Evolutionary conservation across 2,329 filamentous ascomycete genomes (phyloP).

Genomic region (Aspergillus udagawae): DNA sequence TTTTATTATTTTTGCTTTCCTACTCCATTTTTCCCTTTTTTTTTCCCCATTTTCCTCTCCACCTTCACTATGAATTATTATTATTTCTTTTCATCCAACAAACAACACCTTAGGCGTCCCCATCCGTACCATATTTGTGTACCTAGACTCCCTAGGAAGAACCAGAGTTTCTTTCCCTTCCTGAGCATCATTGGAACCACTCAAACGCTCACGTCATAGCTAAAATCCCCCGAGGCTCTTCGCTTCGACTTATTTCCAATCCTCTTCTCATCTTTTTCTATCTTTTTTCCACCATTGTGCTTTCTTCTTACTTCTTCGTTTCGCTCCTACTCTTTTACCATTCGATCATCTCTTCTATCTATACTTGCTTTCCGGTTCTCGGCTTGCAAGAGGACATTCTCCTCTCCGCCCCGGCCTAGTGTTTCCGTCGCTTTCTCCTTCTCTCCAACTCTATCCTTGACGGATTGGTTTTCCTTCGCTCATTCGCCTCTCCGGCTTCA

Average conservation of each 20-base stretch:
- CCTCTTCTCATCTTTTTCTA: not conserved
- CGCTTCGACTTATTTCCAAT: conserved; percentile 16
- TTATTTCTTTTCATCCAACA: not conserved
- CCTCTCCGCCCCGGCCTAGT: not conserved
- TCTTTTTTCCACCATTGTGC: not conserved
- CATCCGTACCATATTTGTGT: not conserved
- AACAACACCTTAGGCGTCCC: not conserved
- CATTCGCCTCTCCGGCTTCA: conserved; percentile 11
- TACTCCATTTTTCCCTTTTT: conserved; percentile 7
- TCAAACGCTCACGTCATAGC: conserved; percentile 26
- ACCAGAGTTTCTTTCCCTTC: not conserved
- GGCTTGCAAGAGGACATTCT: not conserved
- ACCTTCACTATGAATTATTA: not conserved
- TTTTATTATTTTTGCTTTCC: not conserved
- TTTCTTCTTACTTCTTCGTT: not conserved
- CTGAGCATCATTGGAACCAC: not conserved
- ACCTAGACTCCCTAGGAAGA: not conserved
- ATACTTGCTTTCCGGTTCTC: not conserved
- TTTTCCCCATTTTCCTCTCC: conserved; percentile 7
- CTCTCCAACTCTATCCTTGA: not conserved
- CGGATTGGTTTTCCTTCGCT: not conserved
- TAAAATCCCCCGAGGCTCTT: conserved; percentile 23
- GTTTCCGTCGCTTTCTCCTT: not conserved
- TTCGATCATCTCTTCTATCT: not conserved
- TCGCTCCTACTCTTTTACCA: not conserved